These are phyloP conservation scores for Takashimella tepidaria DNA, from an alignment of 1,284 basidiomycete species.

Conservation along the genomic window DNA sequence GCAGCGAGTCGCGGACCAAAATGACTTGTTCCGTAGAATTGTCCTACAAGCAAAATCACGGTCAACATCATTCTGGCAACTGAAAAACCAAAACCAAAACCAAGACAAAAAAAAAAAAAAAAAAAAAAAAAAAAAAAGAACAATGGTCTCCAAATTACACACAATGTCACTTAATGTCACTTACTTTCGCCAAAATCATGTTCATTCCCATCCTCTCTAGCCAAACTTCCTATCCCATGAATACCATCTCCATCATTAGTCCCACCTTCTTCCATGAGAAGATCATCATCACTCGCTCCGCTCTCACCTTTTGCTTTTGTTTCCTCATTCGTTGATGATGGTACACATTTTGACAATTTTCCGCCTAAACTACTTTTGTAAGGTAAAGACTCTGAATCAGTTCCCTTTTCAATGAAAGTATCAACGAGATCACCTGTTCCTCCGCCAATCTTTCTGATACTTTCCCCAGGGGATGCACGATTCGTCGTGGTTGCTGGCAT, in stretches of 20 bases:
- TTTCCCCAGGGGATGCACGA: no score
- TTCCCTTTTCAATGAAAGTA: no score
- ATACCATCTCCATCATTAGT: neutral
- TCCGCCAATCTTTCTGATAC: no score
- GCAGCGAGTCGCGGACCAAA: conserved; percentile 26
- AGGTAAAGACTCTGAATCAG: no score
- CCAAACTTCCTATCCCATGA: conserved; percentile 19
- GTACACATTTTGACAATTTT: no score
- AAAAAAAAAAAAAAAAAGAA: neutral
- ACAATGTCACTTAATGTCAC: neutral
- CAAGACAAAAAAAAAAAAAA: neutral
- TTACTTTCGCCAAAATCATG: conserved; percentile 8
- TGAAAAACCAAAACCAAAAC: no score
- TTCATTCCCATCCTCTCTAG: conserved; percentile 14
- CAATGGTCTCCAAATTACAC: no score
- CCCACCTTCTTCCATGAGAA: conserved; percentile 25
- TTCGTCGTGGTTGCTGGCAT: no score
- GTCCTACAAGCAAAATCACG: conserved; percentile 7
- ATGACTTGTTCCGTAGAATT: conserved; percentile 30
- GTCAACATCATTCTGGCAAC: conserved; percentile 6
- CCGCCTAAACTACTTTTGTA: no score
- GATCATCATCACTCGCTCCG: conserved; percentile 11
- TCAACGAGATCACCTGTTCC: no score
- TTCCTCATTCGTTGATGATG: no score
- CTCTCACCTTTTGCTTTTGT: no score